Percentiles rank a stretch among this genome's conserved stretches.
Conservation (phyloP, 257 asterid genomes). For the Nicotiana tomentosiformis region DNA sequence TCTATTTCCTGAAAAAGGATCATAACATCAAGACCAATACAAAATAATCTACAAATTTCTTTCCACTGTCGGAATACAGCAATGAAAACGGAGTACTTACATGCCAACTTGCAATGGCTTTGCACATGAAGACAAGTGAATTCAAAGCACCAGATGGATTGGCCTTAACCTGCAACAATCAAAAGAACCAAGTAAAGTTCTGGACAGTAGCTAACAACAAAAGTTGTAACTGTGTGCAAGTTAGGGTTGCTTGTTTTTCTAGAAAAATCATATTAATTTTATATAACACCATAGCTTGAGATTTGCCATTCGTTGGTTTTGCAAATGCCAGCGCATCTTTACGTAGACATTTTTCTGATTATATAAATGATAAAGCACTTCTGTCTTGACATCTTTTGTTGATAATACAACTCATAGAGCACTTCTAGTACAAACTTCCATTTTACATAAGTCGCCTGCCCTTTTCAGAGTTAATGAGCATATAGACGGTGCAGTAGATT, state of each 20-base stretch:
- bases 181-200: conserved; percentile 6
- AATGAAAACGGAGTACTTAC: conserved; percentile 33
- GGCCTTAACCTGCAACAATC: conserved; percentile 58
- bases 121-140: conserved; percentile 72
- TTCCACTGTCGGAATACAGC: neutral
- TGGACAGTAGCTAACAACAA: neutral
- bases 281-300: neutral
- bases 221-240: neutral
- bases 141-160: conserved; percentile 87
- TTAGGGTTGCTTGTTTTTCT: neutral
- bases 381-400: neutral
- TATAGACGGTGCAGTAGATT: neutral
- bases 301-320: too few species aligned
- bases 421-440: neutral
- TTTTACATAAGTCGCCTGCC: neutral
- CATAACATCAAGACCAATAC: conserved; percentile 3
- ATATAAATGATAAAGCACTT: neutral
- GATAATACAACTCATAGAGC: neutral
- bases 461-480: neutral
- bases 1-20: conserved; percentile 65
- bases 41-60: neutral
- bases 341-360: too few species aligned
- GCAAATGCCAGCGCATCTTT: too few species aligned
- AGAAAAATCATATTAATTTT: neutral
- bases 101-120: conserved; percentile 98